Evolutionary conservation across 768 basidiomycete genomes (phyloP), one percentile per base, ranked within the genome.

Genomic region (Suillus variegatus): DNA sequence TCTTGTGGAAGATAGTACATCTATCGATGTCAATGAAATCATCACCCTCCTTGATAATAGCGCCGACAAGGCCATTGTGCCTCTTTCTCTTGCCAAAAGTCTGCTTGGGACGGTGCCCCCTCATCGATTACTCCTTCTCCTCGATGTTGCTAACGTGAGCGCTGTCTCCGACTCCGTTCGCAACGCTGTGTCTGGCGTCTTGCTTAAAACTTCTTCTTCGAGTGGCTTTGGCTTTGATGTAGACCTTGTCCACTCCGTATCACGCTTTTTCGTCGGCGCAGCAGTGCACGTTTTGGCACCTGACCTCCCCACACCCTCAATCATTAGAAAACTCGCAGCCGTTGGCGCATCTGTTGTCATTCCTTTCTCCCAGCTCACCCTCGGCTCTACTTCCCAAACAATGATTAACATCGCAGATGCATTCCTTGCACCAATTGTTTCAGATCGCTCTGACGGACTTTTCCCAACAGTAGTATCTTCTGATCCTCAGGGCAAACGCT

Each of bases 401-500:
- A 84, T 87, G 67, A 81, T 95, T 64, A 91, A 91, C 72, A 77
- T 97, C 66, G 87, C 88, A 7, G 93, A 95, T 71, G 91, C 91
- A 32, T 97, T 97, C 81, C 86, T 96, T 60, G 87, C 95, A 1
- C 85, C 90, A 4, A 77, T 97, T 58, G 77, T 83, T 25, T 94
- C 95, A 1, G 97, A 99, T 76, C 88, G 97, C 58, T 82, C 88
- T 0, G 97, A 99, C 75, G 94, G 93, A 41, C 86, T 99, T 47
- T 95, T 94, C 78, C 93, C 96, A 0, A 99, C 97, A 10, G 83
- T 99, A 60, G 91, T 99, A 40, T 90, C 94, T 14, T 89, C 92
- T 1, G 76, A 79, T 60, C 71, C 77, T 1, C 85, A 92, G 67
- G 86, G 86, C 25, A 90, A 91, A 32, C 87, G 88, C 68, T 83